Evolutionary conservation across 768 basidiomycete genomes (phyloP).

Genomic region (Leccinum rimulosum): DNA sequence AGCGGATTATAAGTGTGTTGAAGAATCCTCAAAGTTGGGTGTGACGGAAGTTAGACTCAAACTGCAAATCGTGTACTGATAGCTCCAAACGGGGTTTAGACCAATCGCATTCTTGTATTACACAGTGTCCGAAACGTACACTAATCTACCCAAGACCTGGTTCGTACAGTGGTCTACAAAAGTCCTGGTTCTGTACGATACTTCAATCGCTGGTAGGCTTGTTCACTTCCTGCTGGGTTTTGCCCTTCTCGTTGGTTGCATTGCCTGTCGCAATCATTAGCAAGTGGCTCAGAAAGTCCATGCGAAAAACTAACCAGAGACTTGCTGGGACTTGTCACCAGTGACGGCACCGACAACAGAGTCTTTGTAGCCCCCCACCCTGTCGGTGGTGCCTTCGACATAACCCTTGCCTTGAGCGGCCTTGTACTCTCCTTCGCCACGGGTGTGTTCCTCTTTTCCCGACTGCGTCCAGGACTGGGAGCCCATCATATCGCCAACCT

Average conservation of each 20-base stretch:
- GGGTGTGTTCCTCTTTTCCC: conserved; percentile 49
- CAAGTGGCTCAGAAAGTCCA: accelerated
- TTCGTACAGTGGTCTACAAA: not conserved
- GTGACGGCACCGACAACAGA: conserved; percentile 51
- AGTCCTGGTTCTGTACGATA: not conserved
- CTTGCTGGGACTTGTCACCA: conserved; percentile 54
- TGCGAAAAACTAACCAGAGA: conserved; percentile 35
- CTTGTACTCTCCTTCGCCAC: conserved; percentile 47
- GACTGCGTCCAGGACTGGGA: conserved; percentile 39
- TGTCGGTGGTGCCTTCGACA: conserved; percentile 46
- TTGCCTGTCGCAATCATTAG: conserved; percentile 40
- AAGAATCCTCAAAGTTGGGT: conserved; percentile 68
- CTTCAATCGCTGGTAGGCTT: conserved; percentile 23
- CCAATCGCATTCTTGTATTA: not conserved
- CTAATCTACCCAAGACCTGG: no score
- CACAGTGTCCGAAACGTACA: not conserved
- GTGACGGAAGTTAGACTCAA: not conserved
- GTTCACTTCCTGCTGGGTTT: conserved; percentile 53
- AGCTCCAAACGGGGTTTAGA: not conserved
- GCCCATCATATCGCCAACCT: conserved; percentile 45
- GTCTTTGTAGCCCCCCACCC: conserved; percentile 49
- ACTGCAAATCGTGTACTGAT: no score
- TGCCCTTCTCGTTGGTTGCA: conserved; percentile 50
- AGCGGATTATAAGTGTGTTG: conserved; percentile 57
- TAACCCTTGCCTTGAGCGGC: conserved; percentile 50